Evolutionary conservation across 106 monocot genomes (phyloP), one percentile per base, ranked within the genome.

Genomic region (Iris macrosiphon): DNA sequence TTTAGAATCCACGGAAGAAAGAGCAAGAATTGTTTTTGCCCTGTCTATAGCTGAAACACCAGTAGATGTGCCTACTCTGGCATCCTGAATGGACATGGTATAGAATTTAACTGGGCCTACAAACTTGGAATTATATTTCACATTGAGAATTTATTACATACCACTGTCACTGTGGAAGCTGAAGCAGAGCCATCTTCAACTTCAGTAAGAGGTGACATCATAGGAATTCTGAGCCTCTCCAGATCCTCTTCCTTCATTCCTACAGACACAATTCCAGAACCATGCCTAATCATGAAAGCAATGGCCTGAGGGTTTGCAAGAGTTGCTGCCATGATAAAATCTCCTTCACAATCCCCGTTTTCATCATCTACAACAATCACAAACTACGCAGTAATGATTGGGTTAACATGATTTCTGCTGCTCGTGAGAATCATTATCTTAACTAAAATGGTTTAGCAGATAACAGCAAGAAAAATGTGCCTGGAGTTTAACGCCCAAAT

Each of bases 301-400:
- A 83, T 68, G 3, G 79, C 59, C 55, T 77, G 61, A 4, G 82
- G 61, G 29, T 52, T 83, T 33, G 64, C 80, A 40, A 83, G 71
- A 48, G 71, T 72, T 22, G 87, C 93, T 63, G 87, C 83, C 83
- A 93, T 93, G 59, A 93, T 78, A 50, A 87, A 69, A 66, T 79
- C 71, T 25, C 87, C 87, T 74, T 87, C 82, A 22, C 66, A 37
- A 18, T 77, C 76, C 2, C 79, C 77, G 32, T 83, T 72, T 55
- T 84, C 93, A 82, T 87, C 93, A 77, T 87, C 80, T 72, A 83
- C 93, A 68, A 66, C 87, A 69, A 87, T 80, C 58, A 87, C 87
- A 77, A 87, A 83, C 93, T 93, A 70, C 18, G 67, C 25, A 72
- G 63, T 40, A 79, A 69, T 29, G 52, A 55, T 49, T 49, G 3